These are phyloP conservation scores for Artemisia argyi DNA, from an alignment of 129 eudicot genomes.

Conservation along the genomic window DNA sequence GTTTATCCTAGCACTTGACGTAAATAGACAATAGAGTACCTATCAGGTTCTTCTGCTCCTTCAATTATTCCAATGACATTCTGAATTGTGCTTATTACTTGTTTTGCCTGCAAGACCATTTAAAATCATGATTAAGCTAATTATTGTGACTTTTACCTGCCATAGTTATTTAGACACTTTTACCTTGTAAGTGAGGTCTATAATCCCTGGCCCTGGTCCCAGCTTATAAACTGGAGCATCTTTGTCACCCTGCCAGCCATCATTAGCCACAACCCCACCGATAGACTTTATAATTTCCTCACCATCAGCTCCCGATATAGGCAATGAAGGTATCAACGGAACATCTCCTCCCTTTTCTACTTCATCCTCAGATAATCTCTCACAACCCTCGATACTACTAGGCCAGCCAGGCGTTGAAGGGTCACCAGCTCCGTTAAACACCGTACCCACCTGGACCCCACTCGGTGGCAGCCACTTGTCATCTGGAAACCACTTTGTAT, in stretches of 20 bases:
- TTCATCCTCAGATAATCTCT: slow-evolving; percentile 61
- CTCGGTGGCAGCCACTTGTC: slow-evolving; percentile 88
- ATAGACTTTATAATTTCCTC: slow-evolving; percentile 60
- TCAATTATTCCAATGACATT: slow-evolving; percentile 40
- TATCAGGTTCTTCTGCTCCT: slow-evolving; percentile 21
- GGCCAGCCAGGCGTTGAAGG: slow-evolving; percentile 94
- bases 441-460: slow-evolving; percentile 89
- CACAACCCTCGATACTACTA: slow-evolving; percentile 54
- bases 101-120: slow-evolving; percentile 54
- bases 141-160: neutral
- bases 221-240: slow-evolving; percentile 73
- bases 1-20: neutral
- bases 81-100: slow-evolving; percentile 65
- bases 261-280: slow-evolving; percentile 65
- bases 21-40: neutral
- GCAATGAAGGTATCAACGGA: slow-evolving; percentile 81
- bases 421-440: slow-evolving; percentile 69
- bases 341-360: slow-evolving; percentile 72
- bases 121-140: neutral
- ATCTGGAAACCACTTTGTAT: slow-evolving; percentile 64
- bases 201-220: slow-evolving; percentile 82
- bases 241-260: slow-evolving; percentile 78
- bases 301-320: slow-evolving; percentile 75
- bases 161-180: neutral
- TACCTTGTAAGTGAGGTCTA: slow-evolving; percentile 63